Conservation (phyloP, 1,139 yeast genomes). For the Pichia sp. region DNA sequence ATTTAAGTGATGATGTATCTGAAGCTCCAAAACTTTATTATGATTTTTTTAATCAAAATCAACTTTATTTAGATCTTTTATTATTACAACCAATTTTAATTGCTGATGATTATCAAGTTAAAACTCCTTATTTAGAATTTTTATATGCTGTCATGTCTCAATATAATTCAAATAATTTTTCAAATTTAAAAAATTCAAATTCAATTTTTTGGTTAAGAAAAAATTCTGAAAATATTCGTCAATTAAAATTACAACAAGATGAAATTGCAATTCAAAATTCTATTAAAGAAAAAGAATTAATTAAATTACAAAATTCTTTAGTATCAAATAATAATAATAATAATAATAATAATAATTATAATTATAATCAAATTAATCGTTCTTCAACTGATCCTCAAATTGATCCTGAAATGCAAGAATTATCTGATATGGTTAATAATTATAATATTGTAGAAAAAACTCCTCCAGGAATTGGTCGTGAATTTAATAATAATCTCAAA, state of each 20-base stretch:
- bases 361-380: constrained; percentile 10
- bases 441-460: constrained; percentile 11
- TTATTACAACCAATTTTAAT: constrained; percentile 78
- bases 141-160: constrained; percentile 77
- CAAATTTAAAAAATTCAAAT: constrained; percentile 21
- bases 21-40: constrained; percentile 53
- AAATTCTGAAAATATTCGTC: constrained; percentile 34
- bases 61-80: constrained; percentile 63
- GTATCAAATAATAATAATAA: constrained; percentile 3
- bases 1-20: constrained; percentile 31
- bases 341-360: no score
- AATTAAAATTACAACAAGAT: constrained; percentile 27
- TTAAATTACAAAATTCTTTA: constrained; percentile 12
- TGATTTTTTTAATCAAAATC: constrained; percentile 49
- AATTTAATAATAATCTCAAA: background rate
- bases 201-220: constrained; percentile 33
- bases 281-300: constrained; percentile 21
- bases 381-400: constrained; percentile 17
- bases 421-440: constrained; percentile 14
- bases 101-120: constrained; percentile 79
- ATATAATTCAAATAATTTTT: constrained; percentile 41
- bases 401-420: constrained; percentile 19
- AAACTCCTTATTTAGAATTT: constrained; percentile 87
- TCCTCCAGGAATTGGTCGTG: constrained; percentile 10
- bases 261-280: constrained; percentile 20